phyloP scores from a whole-genome alignment of 495 filamentous ascomycete genomes.

The Aspergillus avenaceus region DNA sequence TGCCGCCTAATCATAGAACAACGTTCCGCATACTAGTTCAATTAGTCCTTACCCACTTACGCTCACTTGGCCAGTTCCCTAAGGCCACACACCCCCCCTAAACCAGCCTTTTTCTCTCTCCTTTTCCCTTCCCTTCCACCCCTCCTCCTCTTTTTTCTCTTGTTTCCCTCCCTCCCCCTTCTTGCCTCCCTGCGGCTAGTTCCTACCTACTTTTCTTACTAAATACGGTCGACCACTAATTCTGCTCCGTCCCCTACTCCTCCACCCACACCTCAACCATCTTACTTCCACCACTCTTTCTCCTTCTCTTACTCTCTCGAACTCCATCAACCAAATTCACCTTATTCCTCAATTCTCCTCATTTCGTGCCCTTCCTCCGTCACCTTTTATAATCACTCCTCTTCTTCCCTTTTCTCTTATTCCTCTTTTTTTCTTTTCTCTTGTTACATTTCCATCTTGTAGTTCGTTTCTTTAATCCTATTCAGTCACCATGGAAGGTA shows the following conservation, averaged over 20 bases:
- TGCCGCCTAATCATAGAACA: constrained; percentile 13
- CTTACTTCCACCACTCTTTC: constrained; percentile 25
- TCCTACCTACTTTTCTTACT: not conserved
- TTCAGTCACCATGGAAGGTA: constrained; percentile 74
- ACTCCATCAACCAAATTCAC: constrained; percentile 7
- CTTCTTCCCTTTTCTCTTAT: constrained; percentile 1
- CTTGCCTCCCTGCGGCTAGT: not conserved
- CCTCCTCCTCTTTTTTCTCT: constrained; percentile 21
- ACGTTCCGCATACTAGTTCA: not conserved
- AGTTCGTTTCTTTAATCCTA: constrained; percentile 32
- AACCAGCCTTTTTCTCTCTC: constrained; percentile 14
- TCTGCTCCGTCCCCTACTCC: constrained; percentile 21
- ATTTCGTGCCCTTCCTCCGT: constrained; percentile 18
- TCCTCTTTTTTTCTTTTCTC: constrained; percentile 7
- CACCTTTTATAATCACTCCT: constrained; percentile 5
- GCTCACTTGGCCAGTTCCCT: not conserved
- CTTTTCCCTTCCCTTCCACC: constrained; percentile 16
- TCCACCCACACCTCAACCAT: constrained; percentile 21
- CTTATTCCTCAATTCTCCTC: too few species aligned
- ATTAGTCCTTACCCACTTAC: not conserved
- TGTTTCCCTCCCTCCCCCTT: constrained; percentile 22
- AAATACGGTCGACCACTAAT: not conserved
- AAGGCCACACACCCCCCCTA: not conserved
- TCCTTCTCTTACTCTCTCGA: constrained; percentile 11
- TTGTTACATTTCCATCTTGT: constrained; percentile 33